phyloP scores from a whole-genome alignment of 768 basidiomycete species.

The Amanita muscaria region DNA sequence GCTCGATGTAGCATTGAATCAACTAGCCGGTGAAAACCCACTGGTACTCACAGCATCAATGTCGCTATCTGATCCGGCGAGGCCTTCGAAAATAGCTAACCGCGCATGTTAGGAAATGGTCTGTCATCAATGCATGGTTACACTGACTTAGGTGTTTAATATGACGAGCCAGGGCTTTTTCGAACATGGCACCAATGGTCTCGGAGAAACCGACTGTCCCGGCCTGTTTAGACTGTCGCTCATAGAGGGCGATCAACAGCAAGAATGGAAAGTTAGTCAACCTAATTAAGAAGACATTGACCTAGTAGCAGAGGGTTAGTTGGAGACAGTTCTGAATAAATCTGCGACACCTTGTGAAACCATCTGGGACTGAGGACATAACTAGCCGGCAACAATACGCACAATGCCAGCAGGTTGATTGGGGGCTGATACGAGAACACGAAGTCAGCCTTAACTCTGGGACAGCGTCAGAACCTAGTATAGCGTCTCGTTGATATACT shows the following conservation, averaged over 20 bases:
- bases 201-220: conserved; percentile 65
- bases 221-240: conserved; percentile 68
- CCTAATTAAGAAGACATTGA: conserved; percentile 86
- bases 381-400: conserved; percentile 79
- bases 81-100: conserved; percentile 69
- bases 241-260: conserved; percentile 73
- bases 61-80: conserved; percentile 62
- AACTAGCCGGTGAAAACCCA: background rate
- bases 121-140: background rate
- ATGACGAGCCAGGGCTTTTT: conserved; percentile 62
- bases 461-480: background rate
- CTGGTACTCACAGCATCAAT: conserved; percentile 63
- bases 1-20: background rate
- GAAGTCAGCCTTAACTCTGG: conserved; percentile 77
- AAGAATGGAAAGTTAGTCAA: conserved; percentile 81
- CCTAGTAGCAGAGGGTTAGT: too few relatives aligned
- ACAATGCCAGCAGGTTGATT: conserved; percentile 80
- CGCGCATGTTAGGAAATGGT: background rate
- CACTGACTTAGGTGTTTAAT: conserved; percentile 66
- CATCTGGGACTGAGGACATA: conserved; percentile 87
- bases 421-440: conserved; percentile 94
- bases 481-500: background rate
- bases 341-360: conserved; percentile 98
- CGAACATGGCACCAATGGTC: conserved; percentile 56
- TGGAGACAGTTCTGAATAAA: too few relatives aligned